Conservation (phyloP, 1,284 basidiomycete genomes). For the Pseudozyma flocculosa region DNA sequence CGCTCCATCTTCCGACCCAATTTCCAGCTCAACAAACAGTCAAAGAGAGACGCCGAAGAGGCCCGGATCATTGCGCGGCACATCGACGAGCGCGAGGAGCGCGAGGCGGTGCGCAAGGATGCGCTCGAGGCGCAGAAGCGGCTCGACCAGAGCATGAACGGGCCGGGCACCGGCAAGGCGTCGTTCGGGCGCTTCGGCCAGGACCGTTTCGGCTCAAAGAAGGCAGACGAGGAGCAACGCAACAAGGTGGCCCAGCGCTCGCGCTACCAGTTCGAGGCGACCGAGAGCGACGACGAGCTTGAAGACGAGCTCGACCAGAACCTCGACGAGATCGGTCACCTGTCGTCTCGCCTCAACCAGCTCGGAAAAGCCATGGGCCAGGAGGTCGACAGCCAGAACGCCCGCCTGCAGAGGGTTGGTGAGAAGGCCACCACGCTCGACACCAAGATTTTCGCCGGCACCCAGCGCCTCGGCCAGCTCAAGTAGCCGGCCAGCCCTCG, state of each 20-base stretch:
- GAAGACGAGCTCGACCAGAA: conserved; percentile 82
- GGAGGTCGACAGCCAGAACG: conserved; percentile 53
- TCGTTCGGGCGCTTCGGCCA: conserved; percentile 41
- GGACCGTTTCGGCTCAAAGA: conserved; percentile 36
- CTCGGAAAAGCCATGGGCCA: conserved; percentile 78
- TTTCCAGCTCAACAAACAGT: conserved; percentile 63
- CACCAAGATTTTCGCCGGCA: conserved; percentile 53
- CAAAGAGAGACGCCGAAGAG: conserved; percentile 85
- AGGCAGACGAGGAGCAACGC: conserved; percentile 13
- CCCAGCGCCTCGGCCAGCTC: conserved; percentile 51
- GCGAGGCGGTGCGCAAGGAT: conserved; percentile 62
- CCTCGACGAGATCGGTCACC: conserved; percentile 80
- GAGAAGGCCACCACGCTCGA: conserved; percentile 54
- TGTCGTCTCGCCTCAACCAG: conserved; percentile 79
- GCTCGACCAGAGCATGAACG: conserved; percentile 69
- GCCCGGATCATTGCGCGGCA: conserved; percentile 84
- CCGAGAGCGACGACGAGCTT: conserved; percentile 87
- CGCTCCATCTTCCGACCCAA: conserved; percentile 80
- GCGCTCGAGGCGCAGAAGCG: conserved; percentile 83
- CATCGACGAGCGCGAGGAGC: conserved; percentile 80
- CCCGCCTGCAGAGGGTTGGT: conserved; percentile 46
- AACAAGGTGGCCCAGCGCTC: conserved; percentile 67
- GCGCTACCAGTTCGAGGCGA: conserved; percentile 92
- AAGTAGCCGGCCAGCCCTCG: conserved; percentile 10
- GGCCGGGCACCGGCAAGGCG: conserved; percentile 38